phyloP scores from a whole-genome alignment of 805 yeast species.

The Lachancea cidri region DNA sequence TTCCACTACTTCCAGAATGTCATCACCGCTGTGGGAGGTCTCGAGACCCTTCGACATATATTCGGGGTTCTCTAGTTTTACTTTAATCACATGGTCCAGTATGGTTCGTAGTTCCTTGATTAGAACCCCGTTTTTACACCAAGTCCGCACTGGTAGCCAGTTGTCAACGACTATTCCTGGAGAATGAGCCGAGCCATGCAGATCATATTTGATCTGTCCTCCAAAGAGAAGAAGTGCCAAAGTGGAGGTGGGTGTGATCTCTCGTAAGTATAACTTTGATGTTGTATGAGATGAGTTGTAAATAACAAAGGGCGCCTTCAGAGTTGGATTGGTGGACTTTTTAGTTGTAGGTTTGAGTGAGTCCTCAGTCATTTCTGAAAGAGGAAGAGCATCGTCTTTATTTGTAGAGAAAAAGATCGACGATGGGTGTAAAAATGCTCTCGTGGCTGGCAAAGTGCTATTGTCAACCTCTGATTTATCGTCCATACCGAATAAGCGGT shows the following conservation, averaged over 20 bases:
- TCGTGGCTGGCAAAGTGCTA: slow-evolving; percentile 46
- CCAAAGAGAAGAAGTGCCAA: slow-evolving; percentile 77
- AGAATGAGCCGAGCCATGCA: slow-evolving; percentile 44
- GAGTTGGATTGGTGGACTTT: slow-evolving; percentile 29
- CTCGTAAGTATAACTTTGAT: slow-evolving; percentile 62
- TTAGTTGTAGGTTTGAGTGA: slow-evolving; percentile 14
- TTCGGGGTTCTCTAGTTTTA: slow-evolving; percentile 49
- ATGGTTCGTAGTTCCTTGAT: slow-evolving; percentile 62
- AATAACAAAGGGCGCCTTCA: slow-evolving; percentile 56
- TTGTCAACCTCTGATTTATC: slow-evolving; percentile 13
- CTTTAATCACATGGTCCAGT: slow-evolving; percentile 62
- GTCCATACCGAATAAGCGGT: slow-evolving; percentile 20
- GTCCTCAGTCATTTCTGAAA: slow-evolving; percentile 13
- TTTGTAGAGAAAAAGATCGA: slow-evolving; percentile 61
- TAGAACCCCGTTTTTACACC: slow-evolving; percentile 91
- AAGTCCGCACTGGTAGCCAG: slow-evolving; percentile 88
- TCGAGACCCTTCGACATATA: slow-evolving; percentile 16
- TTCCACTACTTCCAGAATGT: slow-evolving; percentile 39
- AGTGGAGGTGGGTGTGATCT: slow-evolving; percentile 73
- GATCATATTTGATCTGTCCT: slow-evolving; percentile 60
- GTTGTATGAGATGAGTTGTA: slow-evolving; percentile 59
- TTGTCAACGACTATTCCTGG: slow-evolving; percentile 82
- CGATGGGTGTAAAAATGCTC: slow-evolving; percentile 86
- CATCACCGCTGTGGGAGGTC: slow-evolving; percentile 28
- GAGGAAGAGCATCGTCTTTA: slow-evolving; percentile 23